These are phyloP conservation scores for Nymphaea thermarum DNA, from an alignment of 164 flowering plant species.

Conservation along the genomic window DNA sequence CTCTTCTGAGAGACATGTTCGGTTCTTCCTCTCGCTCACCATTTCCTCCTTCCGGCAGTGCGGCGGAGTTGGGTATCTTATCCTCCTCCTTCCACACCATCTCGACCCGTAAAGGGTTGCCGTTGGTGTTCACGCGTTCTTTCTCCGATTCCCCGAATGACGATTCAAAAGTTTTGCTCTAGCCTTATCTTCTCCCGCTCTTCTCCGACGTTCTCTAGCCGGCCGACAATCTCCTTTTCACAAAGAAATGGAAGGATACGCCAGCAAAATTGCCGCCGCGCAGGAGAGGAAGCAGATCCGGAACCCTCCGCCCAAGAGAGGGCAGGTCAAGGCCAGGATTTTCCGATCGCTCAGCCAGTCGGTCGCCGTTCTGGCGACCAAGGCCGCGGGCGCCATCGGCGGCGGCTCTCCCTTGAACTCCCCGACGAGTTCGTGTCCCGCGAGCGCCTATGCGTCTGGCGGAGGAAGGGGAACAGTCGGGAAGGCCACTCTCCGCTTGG, in stretches of 20 bases:
- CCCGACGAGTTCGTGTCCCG: neutral
- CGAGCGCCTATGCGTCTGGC: neutral
- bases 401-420: neutral
- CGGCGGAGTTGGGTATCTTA: neutral
- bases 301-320: neutral
- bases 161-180: neutral
- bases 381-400: neutral
- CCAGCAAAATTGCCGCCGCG: neutral
- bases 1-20: too few species aligned
- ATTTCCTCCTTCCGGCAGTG: neutral
- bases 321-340: neutral
- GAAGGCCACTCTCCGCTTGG: too few species aligned
- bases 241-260: too few species aligned
- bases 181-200: neutral
- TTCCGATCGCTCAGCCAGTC: neutral
- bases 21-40: too few species aligned
- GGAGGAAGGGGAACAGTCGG: too few species aligned
- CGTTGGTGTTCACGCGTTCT: neutral
- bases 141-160: constrained; percentile 8
- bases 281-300: neutral
- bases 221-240: neutral
- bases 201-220: neutral
- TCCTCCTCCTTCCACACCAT: neutral
- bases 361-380: neutral
- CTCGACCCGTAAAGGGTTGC: neutral